Base-by-base conservation (phyloP, 257 asterid genomes). In the Solanum pimpinellifolium region DNA sequence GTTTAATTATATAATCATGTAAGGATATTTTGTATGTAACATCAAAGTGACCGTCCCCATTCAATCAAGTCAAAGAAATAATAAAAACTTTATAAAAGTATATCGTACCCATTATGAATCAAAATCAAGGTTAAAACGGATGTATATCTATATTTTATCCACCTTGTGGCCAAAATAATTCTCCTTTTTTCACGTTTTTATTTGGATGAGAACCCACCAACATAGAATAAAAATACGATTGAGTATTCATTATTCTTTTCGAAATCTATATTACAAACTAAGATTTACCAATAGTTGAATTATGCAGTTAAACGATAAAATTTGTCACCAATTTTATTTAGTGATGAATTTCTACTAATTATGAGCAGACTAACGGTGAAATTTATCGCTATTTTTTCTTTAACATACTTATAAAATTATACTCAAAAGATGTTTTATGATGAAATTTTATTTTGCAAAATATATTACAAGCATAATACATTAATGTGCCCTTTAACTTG, bases 291-390 rank as follows among this genome's bases (percentile, higher is more conserved):
- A 49, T 49, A 41, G 44, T 8, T 41, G 3, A 41, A 0, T 52
- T 8, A 52, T 7, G 62, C 1, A 6, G 2, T 52, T 52, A 18
- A 52, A 52, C 62, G 7, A 18, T 8, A 52, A 0, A 52, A 52
- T 18, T 52, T 6, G 7, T 2, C n/a, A 52, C 2, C 4, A 18
- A 52, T 52, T 18, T 8, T 52, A 52, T 52, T 18, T 52, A 52
- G 9, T 52, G 23, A 52, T 18, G 23, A 52, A 16, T 52, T 16
- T 52, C n/a, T 52, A 2, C 20, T 52, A 52, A 23, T 18, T 52
- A 52, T 18, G n/a, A 52, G 62, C n/a, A 52, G 10, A 18, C 10
- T 18, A 52, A 0, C 11, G 1, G 1, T 0, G 10, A 0, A 6
- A 2, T 52, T 18, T 18, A 0, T 52, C 20, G n/a, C n/a, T 52